These are phyloP conservation scores for Buddleja alternifolia DNA, from an alignment of 257 asterid species.

Conservation along the genomic window DNA sequence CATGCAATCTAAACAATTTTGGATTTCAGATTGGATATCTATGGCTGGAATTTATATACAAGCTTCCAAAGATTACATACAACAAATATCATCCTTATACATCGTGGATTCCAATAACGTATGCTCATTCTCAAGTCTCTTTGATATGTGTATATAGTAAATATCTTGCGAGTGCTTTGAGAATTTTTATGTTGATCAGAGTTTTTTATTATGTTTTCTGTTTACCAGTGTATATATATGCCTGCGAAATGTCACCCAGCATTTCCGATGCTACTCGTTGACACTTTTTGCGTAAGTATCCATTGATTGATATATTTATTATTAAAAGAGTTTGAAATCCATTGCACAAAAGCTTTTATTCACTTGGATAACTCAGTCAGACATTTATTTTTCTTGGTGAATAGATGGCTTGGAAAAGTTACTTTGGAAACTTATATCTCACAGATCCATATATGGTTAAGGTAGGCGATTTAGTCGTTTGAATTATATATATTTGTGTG, in stretches of 20 bases:
- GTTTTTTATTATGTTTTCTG: conserved; percentile 29
- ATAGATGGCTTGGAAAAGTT: conserved; percentile 94
- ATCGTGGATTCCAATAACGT: conserved; percentile 95
- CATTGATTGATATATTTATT: neutral
- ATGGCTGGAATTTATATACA: conserved; percentile 83
- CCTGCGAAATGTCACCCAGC: conserved; percentile 82
- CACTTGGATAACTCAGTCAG: conserved; percentile 2
- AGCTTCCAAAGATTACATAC: conserved; percentile 81
- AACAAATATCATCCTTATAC: conserved; percentile 95
- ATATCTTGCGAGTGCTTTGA: conserved; percentile 19
- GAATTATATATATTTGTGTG: no score
- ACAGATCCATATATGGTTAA: conserved; percentile 91
- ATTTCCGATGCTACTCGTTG: conserved; percentile 76
- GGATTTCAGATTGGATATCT: conserved; percentile 71
- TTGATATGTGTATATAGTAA: neutral
- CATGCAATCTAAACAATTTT: conserved; percentile 15
- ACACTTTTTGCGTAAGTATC: conserved; percentile 89
- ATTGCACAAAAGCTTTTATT: conserved; percentile 6
- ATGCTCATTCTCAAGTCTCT: conserved; percentile 30
- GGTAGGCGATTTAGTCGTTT: conserved; percentile 47
- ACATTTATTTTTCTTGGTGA: conserved; percentile 23
- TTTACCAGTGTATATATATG: conserved; percentile 72
- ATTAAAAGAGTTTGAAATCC: conserved; percentile 11
- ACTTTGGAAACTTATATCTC: conserved; percentile 91
- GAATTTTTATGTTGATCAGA: conserved; percentile 10